Base-by-base conservation (phyloP, 2,329 filamentous ascomycete species). In the Clarireedia monteithiana region DNA sequence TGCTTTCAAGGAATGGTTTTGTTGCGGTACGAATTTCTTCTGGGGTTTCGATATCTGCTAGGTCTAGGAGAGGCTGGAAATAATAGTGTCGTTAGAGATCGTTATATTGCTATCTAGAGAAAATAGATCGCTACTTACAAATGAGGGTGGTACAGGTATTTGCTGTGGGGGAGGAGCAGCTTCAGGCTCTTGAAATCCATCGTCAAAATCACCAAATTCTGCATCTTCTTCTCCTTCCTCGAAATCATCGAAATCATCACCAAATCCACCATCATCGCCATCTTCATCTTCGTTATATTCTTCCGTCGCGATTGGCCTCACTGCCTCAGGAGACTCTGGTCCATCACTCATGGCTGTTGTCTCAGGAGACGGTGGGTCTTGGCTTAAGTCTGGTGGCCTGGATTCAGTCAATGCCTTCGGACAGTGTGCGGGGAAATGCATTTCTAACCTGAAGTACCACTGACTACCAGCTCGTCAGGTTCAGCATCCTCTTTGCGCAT, bases 161-260 rank as follows among this genome's bases (percentile, higher is more conserved):
- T 63, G 63, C 57, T 67, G 66, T 56, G 71, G 67, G 61, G 66
- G 68, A 59, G 66, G 64, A 60, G 70, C 59, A 46, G 71, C 67
- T 54, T 75, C 75, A 56, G 80, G 69, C 68, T 82, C 75, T 65
- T 89, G 80, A 72, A 89, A 89, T 66, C 67, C 68, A 56, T 88
- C 85, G 60, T 79, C 78, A 70, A 83, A 81, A 66, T 80, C 77
- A 63, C 77, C 76, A 63, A 77, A 75, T 55, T 71, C 74, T 58
- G 73, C 75, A 58, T 72, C 70, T 57, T 76, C 75, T 58, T 75
- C 75, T 48, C 77, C 77, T 63, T 78, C 84, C 52, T 80, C 81
- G 69, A 83, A 82, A 62, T 85, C 86, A 67, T 87, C 84, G 71
- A 89, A 90, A 65, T 88, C 85, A 65, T 83, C 74, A 40, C 72